A percentile compares a stretch with the other conserved stretches of the same genome.
These are phyloP conservation scores for Epichloe scottii DNA, from an alignment of 2,329 filamentous ascomycete genomes.

Conservation along the genomic window DNA sequence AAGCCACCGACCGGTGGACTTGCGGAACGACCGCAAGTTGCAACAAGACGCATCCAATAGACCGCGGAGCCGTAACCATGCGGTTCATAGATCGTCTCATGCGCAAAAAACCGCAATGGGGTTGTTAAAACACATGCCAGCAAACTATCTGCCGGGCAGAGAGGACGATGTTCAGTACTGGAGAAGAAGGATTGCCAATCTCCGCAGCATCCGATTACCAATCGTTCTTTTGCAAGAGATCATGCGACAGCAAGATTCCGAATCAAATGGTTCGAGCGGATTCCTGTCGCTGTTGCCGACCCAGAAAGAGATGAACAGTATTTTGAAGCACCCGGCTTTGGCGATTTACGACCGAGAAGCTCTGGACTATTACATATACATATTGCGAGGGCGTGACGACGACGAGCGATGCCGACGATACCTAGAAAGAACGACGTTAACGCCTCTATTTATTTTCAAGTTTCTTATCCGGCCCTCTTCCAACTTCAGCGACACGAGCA, in stretches of 20 bases:
- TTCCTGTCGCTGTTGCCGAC: slow-evolving; percentile 15
- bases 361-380: slow-evolving; percentile 16
- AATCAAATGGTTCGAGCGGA: slow-evolving; percentile 7
- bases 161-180: slow-evolving; percentile 5
- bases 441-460: slow-evolving; percentile 19
- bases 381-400: slow-evolving; percentile 18
- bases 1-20: neutral
- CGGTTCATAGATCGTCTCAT: neutral
- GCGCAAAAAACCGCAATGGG: slow-evolving; percentile 1
- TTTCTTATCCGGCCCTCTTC: slow-evolving; percentile 18
- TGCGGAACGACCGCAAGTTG: neutral
- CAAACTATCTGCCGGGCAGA: slow-evolving; percentile 13
- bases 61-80: neutral
- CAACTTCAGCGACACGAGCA: slow-evolving; percentile 12
- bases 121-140: slow-evolving; percentile 12
- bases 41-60: neutral
- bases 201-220: slow-evolving; percentile 16
- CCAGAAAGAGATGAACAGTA: slow-evolving; percentile 11
- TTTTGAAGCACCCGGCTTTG: slow-evolving; percentile 9
- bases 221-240: slow-evolving; percentile 21
- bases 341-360: slow-evolving; percentile 12
- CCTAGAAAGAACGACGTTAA: slow-evolving; percentile 12
- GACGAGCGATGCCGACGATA: slow-evolving; percentile 20
- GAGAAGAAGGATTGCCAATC: slow-evolving; percentile 12
- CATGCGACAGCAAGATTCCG: slow-evolving; percentile 13